phyloP scores from a whole-genome alignment of 208 protist genomes.

The Crithidia bombi region DNA sequence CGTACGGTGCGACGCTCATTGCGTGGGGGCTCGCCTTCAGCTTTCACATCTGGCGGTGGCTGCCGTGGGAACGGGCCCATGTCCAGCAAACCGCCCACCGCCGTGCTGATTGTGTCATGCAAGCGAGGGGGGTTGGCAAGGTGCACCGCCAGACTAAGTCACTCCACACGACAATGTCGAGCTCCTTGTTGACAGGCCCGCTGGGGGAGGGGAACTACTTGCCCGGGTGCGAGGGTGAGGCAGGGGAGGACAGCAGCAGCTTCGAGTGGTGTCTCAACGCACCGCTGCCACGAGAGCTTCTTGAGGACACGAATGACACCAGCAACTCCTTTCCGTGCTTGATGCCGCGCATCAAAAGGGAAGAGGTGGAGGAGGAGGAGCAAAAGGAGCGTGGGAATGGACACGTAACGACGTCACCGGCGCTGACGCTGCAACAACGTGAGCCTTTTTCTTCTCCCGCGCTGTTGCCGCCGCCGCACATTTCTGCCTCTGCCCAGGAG shows the following conservation, averaged over 20 bases:
- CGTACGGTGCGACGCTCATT: slow-evolving; percentile 26
- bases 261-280: background rate
- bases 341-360: background rate
- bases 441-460: too few relatives aligned
- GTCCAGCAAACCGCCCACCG: slow-evolving; percentile 16
- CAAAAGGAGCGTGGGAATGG: background rate
- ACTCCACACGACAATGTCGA: background rate
- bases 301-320: background rate
- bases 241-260: background rate
- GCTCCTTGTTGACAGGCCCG: background rate
- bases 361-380: background rate
- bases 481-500: slow-evolving; percentile 21
- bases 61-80: slow-evolving; percentile 21
- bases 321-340: background rate
- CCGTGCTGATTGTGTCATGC: slow-evolving; percentile 20
- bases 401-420: background rate
- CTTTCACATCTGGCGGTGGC: slow-evolving; percentile 25
- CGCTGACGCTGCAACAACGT: background rate
- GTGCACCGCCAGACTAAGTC: slow-evolving; percentile 5
- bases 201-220: background rate
- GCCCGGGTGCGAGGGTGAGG: background rate
- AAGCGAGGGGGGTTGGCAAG: slow-evolving; percentile 9
- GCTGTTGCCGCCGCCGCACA: background rate
- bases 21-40: slow-evolving; percentile 24
- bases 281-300: background rate